phyloP scores from a whole-genome alignment of 176 grass and related monocot species.

The Cenchrus purpureus region DNA sequence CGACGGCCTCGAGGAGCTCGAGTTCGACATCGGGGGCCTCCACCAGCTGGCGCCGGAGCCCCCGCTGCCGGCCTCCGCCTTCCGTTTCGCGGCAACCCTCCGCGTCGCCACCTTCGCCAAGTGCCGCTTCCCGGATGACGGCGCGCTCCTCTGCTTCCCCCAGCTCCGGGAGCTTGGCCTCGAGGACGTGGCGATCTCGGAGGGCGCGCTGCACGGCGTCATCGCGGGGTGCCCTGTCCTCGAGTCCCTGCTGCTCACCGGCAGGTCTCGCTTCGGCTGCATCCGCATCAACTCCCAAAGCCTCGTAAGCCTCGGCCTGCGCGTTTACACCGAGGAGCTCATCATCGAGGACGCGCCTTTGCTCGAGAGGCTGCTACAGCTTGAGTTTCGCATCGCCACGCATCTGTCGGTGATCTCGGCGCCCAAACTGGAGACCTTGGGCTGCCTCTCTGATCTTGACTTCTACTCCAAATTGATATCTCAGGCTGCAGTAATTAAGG shows the following conservation, averaged over 20 bases:
- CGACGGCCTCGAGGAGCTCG: background rate
- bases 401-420: background rate
- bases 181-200: background rate
- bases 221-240: background rate
- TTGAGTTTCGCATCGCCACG: background rate
- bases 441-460: background rate
- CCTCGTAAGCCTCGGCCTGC: background rate
- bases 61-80: background rate
- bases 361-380: background rate
- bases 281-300: background rate
- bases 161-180: background rate
- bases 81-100: background rate
- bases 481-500: background rate
- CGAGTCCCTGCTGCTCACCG: background rate
- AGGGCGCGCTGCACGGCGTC: background rate
- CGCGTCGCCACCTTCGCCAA: background rate
- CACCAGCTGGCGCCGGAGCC: background rate
- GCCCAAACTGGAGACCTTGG: background rate
- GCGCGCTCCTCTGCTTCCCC: background rate
- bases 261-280: background rate
- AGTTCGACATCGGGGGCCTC: background rate
- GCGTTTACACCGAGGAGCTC: background rate
- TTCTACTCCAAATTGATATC: background rate
- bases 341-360: background rate
- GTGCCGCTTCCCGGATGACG: background rate